Base-by-base conservation (phyloP, 257 asterid genomes). In the Ilex asprella region DNA sequence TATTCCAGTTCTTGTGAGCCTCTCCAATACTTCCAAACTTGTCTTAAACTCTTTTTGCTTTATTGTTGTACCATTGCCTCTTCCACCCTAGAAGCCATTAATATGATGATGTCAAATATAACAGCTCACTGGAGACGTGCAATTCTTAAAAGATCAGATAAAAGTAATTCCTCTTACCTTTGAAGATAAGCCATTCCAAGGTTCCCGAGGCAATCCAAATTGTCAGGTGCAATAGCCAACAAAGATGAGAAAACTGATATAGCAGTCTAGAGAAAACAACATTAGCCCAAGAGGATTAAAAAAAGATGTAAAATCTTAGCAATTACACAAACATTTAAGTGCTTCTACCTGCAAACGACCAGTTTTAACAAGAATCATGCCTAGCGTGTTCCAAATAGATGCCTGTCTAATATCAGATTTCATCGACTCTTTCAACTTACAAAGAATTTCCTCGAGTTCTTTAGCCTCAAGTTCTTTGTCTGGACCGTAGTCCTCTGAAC, bases 191-290 rank as follows among this genome's bases (percentile, higher is more conserved):
- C 88, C 65, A 84, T 75, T 72, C 99, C 99, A 70, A 89, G 91
- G 77, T 89, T 93, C 65, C 96, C 96, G 16, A 87, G 94, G 82
- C 86, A 85, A 84, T 93, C 97, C 91, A 93, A 76, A 81, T 84
- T 82, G 77, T 77, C 76, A 9, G 99, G 95, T 49, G 75, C 86
- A 64, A 85, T 72, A 63, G 82, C 88, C 82, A 87, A 84, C 76
- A 93, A 73, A 59, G 95, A 77, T 50, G 93, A 83, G 66, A 93
- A 81, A 69, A 87, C 90, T 60, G 89, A 80, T 76, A 89, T 79
- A 64, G 97, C 97, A 85, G 93, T 85, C 97, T 89, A 82, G 56
- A 74, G 61, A 69, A 79, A 73, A 73, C 55, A 65, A 71, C 12
- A 62, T 53, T 68, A 75, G 61, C 2, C 30, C 11, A 58, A 68